phyloP scores from a whole-genome alignment of 148 eudicot genomes.

The Selenicereus undatus region DNA sequence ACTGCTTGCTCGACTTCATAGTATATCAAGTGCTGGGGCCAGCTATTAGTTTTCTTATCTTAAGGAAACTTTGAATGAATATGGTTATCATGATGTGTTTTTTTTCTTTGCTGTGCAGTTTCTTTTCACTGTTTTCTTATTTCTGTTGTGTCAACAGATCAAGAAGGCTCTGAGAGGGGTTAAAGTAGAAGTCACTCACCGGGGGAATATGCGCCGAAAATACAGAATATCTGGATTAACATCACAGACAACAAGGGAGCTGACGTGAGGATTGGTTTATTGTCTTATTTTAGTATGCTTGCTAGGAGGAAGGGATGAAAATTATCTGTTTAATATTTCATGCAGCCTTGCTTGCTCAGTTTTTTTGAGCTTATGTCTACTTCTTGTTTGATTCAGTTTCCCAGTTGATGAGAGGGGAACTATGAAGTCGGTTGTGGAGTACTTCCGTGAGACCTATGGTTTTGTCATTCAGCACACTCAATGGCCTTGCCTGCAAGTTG shows the following conservation, averaged over 20 bases:
- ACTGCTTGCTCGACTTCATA: neutral
- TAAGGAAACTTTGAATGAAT: neutral
- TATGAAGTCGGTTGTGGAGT: constrained; percentile 76
- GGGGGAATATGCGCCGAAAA: constrained; percentile 70
- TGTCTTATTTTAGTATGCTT: neutral
- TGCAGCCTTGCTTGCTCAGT: neutral
- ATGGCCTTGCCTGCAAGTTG: constrained; percentile 88
- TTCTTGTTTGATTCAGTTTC: constrained; percentile 36
- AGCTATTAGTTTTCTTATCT: no score
- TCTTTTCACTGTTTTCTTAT: neutral
- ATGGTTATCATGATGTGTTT: neutral
- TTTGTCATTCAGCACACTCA: constrained; percentile 65
- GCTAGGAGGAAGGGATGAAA: neutral
- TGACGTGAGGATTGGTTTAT: constrained; percentile 44
- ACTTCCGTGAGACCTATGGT: constrained; percentile 73
- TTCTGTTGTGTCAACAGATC: constrained; percentile 38
- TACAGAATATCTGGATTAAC: constrained; percentile 74
- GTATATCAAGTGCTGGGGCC: neutral
- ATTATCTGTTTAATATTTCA: constrained; percentile 1
- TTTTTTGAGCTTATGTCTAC: neutral
- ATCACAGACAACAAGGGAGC: constrained; percentile 70
- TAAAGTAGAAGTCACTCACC: constrained; percentile 73
- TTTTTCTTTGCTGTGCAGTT: neutral
- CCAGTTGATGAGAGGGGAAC: constrained; percentile 80
- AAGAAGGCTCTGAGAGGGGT: constrained; percentile 75